Evolutionary conservation across 2,329 filamentous ascomycete species (phyloP).

Genomic region (Colletotrichum navitas): DNA sequence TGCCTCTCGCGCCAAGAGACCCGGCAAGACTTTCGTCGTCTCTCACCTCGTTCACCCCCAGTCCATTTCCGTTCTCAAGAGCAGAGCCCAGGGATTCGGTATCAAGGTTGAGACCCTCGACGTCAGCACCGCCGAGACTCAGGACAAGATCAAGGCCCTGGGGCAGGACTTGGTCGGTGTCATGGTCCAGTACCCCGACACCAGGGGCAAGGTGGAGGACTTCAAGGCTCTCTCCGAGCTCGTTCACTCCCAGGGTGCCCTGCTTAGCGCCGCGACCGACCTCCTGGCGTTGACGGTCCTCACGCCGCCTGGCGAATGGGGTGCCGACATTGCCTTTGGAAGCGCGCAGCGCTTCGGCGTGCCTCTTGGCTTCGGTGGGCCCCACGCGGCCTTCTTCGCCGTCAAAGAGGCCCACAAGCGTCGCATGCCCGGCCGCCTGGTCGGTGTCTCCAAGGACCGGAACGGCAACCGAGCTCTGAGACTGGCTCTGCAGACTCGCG

Average conservation of each 20-base stretch:
- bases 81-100: conserved; percentile 91
- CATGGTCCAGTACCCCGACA: conserved; percentile 95
- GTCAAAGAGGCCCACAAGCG: conserved; percentile 92
- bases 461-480: conserved; percentile 85
- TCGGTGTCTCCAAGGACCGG: conserved; percentile 92
- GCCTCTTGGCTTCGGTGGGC: conserved; percentile 90
- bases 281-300: conserved; percentile 88
- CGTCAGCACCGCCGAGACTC: conserved; percentile 71
- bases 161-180: conserved; percentile 89
- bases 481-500: conserved; percentile 89
- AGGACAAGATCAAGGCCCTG: conserved; percentile 76
- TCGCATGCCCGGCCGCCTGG: conserved; percentile 90
- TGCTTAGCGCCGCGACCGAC: conserved; percentile 91
- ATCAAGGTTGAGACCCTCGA: conserved; percentile 83
- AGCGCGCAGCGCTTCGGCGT: conserved; percentile 93
- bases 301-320: conserved; percentile 92
- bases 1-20: conserved; percentile 76
- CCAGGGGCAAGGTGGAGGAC: conserved; percentile 82
- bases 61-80: conserved; percentile 85
- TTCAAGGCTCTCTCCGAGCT: conserved; percentile 80
- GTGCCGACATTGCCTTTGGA: conserved; percentile 94
- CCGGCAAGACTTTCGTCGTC: conserved; percentile 85
- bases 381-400: conserved; percentile 97
- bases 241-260: conserved; percentile 81
- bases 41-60: conserved; percentile 87